Evolutionary conservation across 306 rosid species (phyloP), one percentile per base, ranked within the genome.

Genomic region (Lathyrus oleraceus): DNA sequence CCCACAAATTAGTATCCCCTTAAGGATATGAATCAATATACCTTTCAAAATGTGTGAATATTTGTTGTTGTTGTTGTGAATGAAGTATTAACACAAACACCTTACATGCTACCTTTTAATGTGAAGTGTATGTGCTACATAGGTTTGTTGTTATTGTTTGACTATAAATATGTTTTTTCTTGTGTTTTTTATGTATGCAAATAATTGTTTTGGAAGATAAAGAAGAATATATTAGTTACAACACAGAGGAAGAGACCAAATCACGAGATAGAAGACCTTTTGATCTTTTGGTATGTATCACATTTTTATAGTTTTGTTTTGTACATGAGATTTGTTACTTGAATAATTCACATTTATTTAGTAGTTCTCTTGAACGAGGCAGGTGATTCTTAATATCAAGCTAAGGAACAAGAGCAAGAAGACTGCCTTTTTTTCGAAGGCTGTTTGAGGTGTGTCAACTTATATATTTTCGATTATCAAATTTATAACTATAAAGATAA

Each of bases 341-440:
- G 63, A 17, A 14, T 47, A 38, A 66, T 51, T 51, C 76, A 67
- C 13, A 78, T 66, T 74, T 57, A 35, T 81, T 79, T 10, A 43
- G 74, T 78, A 43, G 72, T 73, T 89, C 23, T 53, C 64, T 79
- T 81, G 35, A 53, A 30, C 11, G 89, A 74, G 68, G 59, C 90
- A 87, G 97, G 96, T 87, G 48, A 86, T 92, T 58, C 8, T 89
- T 20, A 92, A 89, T 72, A 95, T 96, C 45, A 80, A 76, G 78
- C 87, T 89, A 21, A 73, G 81, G 82, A 87, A 84, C 80, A 92
- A 48, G 57, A 86, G 87, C 81, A 80, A 86, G 70, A 85, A 69
- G 79, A 87, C 91, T 63, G 98, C 96, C 5, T 67, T 87, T 4
- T 87, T 72, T 92, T 89, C 69, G 92, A 92, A 87, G 97, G 96